Evolutionary conservation across 257 asterid species (phyloP), one percentile per base, ranked within the genome.

Genomic region (Penstemon davidsonii): DNA sequence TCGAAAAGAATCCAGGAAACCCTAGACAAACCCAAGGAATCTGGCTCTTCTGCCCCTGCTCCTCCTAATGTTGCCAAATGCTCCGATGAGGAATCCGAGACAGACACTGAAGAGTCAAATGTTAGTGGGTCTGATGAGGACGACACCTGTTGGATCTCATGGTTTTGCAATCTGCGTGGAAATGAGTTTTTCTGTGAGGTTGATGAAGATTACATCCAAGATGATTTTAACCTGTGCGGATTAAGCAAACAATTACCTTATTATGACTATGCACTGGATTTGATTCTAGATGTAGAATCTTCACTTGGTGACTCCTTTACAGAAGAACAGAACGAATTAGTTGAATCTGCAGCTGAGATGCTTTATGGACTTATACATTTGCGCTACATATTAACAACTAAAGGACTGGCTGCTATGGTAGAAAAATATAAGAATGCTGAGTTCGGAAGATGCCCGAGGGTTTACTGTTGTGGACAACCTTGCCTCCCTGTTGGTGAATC

Each of bases 301-400:
- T 84, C 87, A 18, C 75, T 82, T 37, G 83, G 90, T 57, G 85
- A 79, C 56, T 60, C 33, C 74, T 85, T 83, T 79, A 74, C 88
- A 49, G 88, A 85, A 75, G 85, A 85, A 75, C 86, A 85, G 82
- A 78, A 78, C 60, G 85, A 82, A 73, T 70, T 85, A 73, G 83
- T 82, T 51, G 91, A 82, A 85, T 82, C 91, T 45, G 83, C 88
- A 46, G 88, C 88, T 6, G 91, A 85, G 83, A 81, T 85, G 86
- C 91, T 85, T 39, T 82, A 83, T 66, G 91, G 91, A 39, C 78
- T 85, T 12, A 85, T 83, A 54, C 91, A 85, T 64, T 85, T 84
- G 54, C 86, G 91, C 55, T 85, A 78, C 78, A 85, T 80, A 60
- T 73, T 85, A 76, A 85, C 91, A 53, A 78, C 88, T 47, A 85